Base-by-base conservation (phyloP, 139 green algal genomes). In the Chlorella sp. region DNA sequence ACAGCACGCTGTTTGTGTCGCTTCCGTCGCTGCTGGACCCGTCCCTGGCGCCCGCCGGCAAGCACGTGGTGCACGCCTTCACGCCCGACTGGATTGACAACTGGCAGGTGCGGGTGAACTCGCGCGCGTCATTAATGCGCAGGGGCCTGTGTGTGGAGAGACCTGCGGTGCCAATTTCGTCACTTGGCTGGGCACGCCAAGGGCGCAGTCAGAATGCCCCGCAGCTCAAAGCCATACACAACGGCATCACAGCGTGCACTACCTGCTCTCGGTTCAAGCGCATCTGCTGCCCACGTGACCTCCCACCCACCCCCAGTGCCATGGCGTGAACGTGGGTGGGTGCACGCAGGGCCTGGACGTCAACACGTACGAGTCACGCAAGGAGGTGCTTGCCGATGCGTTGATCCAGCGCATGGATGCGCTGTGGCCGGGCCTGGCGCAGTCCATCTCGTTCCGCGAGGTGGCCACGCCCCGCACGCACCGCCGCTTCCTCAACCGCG, bases 11-110 rank as follows among this genome's bases (percentile, higher is more conserved):
- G 30, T 98, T 98, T 80, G 88, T 98, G 33, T 94, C 85, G 60
- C 94, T 98, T 70, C 94, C 94, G 33, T 92, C 94, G 0, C 66
- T 98, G 34, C 84, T 98, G 32, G 94, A 98, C 85, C 82, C 91
- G n/a, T 87, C 73, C 1, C 67, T 98, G 49, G 93, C 88, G 20
- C 94, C 94, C 0, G 59, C 79, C 1, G 90, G 88, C 0, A 85
- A 82, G 6, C 94, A 98, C 83, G 85, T 95, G 35, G 85, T 98
- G 35, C 94, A 98, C 80, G 89, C 91, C 76, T 98, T 98, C 84
- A 95, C 93, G 0, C 91, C 90, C 29, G 92, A 97, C 70, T 98
- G 90, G 90, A 91, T 98, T 0, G 91, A 98, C 60, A 77, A 88
- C 62, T 98, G 87, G 84, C 69, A 87, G 87, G 84, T 88, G 71